Base-by-base conservation (phyloP, 1,139 yeast genomes). In the Candida dubliniensis region DNA sequence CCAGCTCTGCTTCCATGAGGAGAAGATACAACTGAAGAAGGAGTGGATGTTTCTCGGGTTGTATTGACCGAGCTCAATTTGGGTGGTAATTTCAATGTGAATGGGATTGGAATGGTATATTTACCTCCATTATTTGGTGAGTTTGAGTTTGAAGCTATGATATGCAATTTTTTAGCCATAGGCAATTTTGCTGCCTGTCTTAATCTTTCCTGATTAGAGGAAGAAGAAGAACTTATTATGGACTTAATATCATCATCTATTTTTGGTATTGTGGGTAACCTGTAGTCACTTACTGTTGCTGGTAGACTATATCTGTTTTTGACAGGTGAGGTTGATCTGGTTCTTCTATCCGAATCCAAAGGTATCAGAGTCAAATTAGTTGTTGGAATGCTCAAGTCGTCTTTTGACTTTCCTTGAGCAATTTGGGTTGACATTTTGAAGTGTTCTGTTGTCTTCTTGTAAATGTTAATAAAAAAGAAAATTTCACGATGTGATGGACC, bases 41-140 rank as follows among this genome's bases (percentile, higher is more conserved):
- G 18, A n/a, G 30, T 29, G 1, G 42, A 38, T 31, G 34, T 41
- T 10, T 36, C 32, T 29, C 27, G 11, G 7, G 43, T 34, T 13
- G 41, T 12, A 18, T 64, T 64, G 33, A 56, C 58, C 2, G 64
- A 63, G 46, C 72, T 67, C 43, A 73, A 59, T 48, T 66, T 70
- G 3, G 79, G 79, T 2, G 79, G 79, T 36, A 74, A 55, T 35
- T 63, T 63, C 36, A 74, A 56, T 4, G 74, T 66, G 52, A 73
- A 71, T 6, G 79, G 79, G 36, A 74, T 68, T 5, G 79, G 78
- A 31, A 73, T 72, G 5, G 66, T 68, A 47, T 72, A 68, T 43
- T 61, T 60, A 13, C 23, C 29, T 13, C 31, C 27, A 37, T 58
- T 59, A 5, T 60, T 52, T 23, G 56, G 46, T 25, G 63, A 57